These are phyloP conservation scores for Pholiota microspora DNA, from an alignment of 768 basidiomycete species.

Conservation along the genomic window DNA sequence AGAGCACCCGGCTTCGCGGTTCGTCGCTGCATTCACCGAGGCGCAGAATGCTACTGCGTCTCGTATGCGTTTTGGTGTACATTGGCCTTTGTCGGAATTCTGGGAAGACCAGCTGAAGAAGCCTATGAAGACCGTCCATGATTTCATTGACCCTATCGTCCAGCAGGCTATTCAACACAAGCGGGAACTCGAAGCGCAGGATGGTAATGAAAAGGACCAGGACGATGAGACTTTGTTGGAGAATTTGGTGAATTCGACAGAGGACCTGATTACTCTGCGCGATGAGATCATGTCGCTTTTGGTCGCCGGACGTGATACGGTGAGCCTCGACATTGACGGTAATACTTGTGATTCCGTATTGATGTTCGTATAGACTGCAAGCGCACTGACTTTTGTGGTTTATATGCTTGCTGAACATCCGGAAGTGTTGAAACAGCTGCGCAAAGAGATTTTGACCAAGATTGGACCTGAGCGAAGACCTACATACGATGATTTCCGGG, in stretches of 20 bases:
- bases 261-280: conserved; percentile 40
- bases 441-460: conserved; percentile 45
- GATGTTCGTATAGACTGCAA: conserved; percentile 36
- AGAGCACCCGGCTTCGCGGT: conserved; percentile 35
- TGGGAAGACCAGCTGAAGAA: conserved; percentile 44
- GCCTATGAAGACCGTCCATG: conserved; percentile 45
- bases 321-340: conserved; percentile 10
- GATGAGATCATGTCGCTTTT: conserved; percentile 51
- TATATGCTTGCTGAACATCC: conserved; percentile 59
- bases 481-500: conserved; percentile 40
- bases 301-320: conserved; percentile 55
- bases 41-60: conserved; percentile 41
- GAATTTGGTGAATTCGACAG: conserved; percentile 52
- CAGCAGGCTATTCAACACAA: conserved; percentile 42
- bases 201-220: conserved; percentile 24
- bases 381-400: conserved; percentile 48
- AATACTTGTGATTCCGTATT: background rate
- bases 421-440: conserved; percentile 40
- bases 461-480: conserved; percentile 44
- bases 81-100: conserved; percentile 56
- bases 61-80: conserved; percentile 37
- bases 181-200: conserved; percentile 15
- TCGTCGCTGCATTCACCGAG: conserved; percentile 48
- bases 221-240: conserved; percentile 49
- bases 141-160: conserved; percentile 54